Base-by-base conservation (phyloP, 2,329 filamentous ascomycete species). In the Fusarium proliferatum region DNA sequence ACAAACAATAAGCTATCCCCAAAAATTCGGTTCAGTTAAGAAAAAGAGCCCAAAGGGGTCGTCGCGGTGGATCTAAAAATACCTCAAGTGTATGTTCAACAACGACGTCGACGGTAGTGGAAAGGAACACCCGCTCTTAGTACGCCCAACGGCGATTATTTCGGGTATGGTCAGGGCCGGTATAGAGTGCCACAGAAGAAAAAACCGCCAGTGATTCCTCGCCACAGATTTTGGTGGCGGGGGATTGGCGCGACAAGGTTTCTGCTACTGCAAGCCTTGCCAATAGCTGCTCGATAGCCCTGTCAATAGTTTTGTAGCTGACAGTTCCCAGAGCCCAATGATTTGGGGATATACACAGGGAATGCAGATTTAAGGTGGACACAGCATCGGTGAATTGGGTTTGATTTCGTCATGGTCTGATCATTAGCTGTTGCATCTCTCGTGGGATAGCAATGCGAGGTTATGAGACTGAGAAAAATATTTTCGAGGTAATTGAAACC, bases 71-170 rank as follows among this genome's bases (percentile, higher is more conserved):
- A 23, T 23, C 48, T 34, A 51, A 23, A 51, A 51, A 13, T 51
- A 51, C 11, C 28, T 12, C 12, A 9, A 9, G 3, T 12, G 21
- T 49, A 4, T 4, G 28, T n/a, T n/a, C 46, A 48, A 30, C 19
- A 33, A 17, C 10, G 15, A 51, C 30, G 30, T 34, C 19, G 21
- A 51, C 15, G 30, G 10, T 23, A 34, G 30, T 51, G 48, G 30
- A 33, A 51, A 34, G 48, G 48, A 51, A 51, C 48, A 51, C 48
- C 30, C 48, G 48, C 48, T 51, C 10, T 51, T 34, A 51, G 48
- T 23, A 34, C 48, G 26, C 30, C 30, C 30, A 34, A 51, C 21
- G 30, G 48, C 10, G 21, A 51, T 34, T 21, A 34, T 13, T 51
- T 34, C 10, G 21, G 48, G 48, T 51, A 33, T 51, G 30, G 23